These are phyloP conservation scores for Papiliotrema terrestris DNA, from an alignment of 1,284 basidiomycete species.

Conservation along the genomic window DNA sequence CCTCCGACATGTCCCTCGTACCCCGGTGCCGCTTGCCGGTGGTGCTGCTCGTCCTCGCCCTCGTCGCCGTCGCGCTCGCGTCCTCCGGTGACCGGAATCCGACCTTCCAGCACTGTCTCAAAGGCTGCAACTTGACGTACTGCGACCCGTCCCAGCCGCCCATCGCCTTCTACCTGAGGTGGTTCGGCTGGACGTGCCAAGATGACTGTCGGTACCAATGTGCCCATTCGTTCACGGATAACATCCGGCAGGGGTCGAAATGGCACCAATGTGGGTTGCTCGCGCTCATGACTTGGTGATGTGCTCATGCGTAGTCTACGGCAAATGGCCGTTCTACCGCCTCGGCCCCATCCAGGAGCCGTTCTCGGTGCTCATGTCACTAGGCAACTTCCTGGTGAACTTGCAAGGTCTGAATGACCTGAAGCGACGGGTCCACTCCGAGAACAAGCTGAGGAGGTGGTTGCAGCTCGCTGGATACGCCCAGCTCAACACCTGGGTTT, in stretches of 20 bases:
- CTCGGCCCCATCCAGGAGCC: slow-evolving; percentile 88
- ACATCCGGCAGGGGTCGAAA: slow-evolving; percentile 50
- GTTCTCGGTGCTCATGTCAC: slow-evolving; percentile 81
- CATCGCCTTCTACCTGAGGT: slow-evolving; percentile 56
- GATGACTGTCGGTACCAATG: slow-evolving; percentile 89
- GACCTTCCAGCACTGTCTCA: slow-evolving; percentile 58
- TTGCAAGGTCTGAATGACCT: slow-evolving; percentile 58
- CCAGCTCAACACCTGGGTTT: slow-evolving; percentile 88
- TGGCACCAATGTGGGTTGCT: slow-evolving; percentile 61
- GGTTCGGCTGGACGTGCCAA: slow-evolving; percentile 65
- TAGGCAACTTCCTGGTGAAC: slow-evolving; percentile 75
- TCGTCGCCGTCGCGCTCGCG: slow-evolving; percentile 23
- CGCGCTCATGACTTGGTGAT: background rate
- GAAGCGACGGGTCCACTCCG: slow-evolving; percentile 53
- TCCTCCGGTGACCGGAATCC: slow-evolving; percentile 62
- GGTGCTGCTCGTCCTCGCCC: slow-evolving; percentile 12
- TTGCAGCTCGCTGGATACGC: slow-evolving; percentile 67
- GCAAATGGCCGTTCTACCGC: slow-evolving; percentile 95
- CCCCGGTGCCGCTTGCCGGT: background rate
- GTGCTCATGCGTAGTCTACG: slow-evolving; percentile 55
- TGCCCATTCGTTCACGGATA: slow-evolving; percentile 74
- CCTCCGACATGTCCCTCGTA: background rate
- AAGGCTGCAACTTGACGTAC: slow-evolving; percentile 33
- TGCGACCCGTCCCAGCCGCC: slow-evolving; percentile 50
- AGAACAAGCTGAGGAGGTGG: slow-evolving; percentile 67